Evolutionary conservation across 2,329 filamentous ascomycete species (phyloP).

Genomic region (Colletotrichum shisoi): DNA sequence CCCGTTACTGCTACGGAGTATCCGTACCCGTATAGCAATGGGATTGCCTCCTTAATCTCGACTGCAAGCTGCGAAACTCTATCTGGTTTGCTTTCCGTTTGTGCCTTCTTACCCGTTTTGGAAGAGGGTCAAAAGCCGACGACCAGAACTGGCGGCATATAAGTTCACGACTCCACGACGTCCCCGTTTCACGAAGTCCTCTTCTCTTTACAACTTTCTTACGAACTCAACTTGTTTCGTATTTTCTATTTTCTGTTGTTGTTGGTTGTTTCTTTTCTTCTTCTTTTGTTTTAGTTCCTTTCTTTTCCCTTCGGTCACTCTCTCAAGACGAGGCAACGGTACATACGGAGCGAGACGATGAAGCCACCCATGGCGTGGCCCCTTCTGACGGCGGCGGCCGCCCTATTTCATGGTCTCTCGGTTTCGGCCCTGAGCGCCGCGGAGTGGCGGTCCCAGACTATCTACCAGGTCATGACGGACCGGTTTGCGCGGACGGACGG

Average conservation of each 20-base stretch:
- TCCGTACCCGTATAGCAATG: slow-evolving; percentile 2
- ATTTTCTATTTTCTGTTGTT: slow-evolving; percentile 32
- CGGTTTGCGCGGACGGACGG: slow-evolving; percentile 60
- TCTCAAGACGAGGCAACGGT: slow-evolving; percentile 11
- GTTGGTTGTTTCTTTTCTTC: neutral
- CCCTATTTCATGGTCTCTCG: slow-evolving; percentile 8
- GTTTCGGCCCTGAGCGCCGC: slow-evolving; percentile 41
- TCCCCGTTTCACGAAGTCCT: slow-evolving; percentile 13
- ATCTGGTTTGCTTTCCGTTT: slow-evolving; percentile 1
- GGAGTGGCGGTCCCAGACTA: slow-evolving; percentile 62
- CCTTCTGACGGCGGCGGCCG: slow-evolving; percentile 15
- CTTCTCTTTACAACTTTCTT: neutral
- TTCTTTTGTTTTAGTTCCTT: slow-evolving; percentile 14
- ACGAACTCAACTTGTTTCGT: slow-evolving; percentile 18
- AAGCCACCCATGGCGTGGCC: slow-evolving; percentile 10
- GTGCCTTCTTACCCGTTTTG: slow-evolving; percentile 6
- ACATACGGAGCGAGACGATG: slow-evolving; percentile 10
- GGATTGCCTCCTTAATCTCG: slow-evolving; percentile 13
- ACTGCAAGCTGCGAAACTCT: slow-evolving; percentile 16
- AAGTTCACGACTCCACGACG: slow-evolving; percentile 21
- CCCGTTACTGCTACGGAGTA: no score
- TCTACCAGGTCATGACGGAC: slow-evolving; percentile 67
- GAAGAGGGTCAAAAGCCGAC: neutral
- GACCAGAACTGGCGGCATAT: slow-evolving; percentile 13
- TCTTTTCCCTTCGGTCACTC: slow-evolving; percentile 32